A percentile compares a stretch with the other conserved stretches of the same genome.
These are phyloP conservation scores for Rubroboletus pulcherrimus DNA, from an alignment of 768 basidiomycete species.

Conservation along the genomic window DNA sequence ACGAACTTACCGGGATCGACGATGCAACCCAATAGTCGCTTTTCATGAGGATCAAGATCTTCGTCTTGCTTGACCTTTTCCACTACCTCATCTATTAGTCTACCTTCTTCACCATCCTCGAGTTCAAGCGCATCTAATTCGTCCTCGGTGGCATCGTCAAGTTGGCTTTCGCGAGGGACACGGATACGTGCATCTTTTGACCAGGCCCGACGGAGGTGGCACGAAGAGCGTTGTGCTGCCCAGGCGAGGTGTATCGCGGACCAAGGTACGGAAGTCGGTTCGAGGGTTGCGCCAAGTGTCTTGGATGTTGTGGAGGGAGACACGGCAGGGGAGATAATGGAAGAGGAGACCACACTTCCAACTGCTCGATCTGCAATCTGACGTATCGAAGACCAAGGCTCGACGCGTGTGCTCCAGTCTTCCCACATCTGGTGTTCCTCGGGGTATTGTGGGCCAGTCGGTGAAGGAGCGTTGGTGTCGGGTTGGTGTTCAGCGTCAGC, in stretches of 20 bases:
- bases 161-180: constrained; percentile 33
- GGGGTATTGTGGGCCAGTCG: constrained; percentile 8
- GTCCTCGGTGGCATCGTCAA: constrained; percentile 33
- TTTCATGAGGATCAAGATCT: constrained; percentile 78
- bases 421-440: constrained; percentile 42
- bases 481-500: constrained; percentile 12
- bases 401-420: constrained; percentile 69
- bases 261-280: constrained; percentile 66
- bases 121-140: constrained; percentile 30
- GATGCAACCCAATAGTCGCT: constrained; percentile 76
- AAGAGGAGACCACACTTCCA: constrained; percentile 52
- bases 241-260: constrained; percentile 62
- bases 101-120: constrained; percentile 28
- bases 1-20: constrained; percentile 65
- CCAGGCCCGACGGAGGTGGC: constrained; percentile 56
- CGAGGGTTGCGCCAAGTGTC: constrained; percentile 20
- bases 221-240: constrained; percentile 49
- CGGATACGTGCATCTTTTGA: constrained; percentile 47
- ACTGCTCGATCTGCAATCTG: constrained; percentile 75
- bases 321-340: constrained; percentile 7
- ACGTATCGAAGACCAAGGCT: constrained; percentile 65
- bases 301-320: constrained; percentile 20
- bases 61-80: constrained; percentile 72
- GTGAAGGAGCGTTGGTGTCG: not conserved
- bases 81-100: constrained; percentile 60